phyloP scores from a whole-genome alignment of 1,139 yeast species.

The Meyerozyma elateridarum region DNA sequence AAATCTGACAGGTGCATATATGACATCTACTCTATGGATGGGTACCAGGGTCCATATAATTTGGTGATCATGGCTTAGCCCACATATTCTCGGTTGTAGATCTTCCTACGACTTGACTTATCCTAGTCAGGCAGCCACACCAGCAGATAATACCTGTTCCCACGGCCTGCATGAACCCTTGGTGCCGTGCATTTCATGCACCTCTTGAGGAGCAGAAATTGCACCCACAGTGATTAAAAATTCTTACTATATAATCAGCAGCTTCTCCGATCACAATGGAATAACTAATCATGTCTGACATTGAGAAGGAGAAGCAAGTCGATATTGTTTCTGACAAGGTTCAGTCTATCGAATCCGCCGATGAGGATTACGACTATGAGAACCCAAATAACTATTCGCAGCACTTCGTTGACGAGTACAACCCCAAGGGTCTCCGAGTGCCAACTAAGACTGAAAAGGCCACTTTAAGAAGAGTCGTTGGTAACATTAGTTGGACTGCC shows the following conservation, averaged over 20 bases:
- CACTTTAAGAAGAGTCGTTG: conserved; percentile 16
- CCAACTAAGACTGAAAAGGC: conserved; percentile 15
- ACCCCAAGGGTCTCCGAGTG: conserved; percentile 18
- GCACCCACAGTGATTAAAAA: neutral
- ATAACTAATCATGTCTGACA: no score
- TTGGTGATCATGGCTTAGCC: no score
- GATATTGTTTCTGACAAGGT: neutral
- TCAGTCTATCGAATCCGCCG: neutral
- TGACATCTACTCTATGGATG: no score
- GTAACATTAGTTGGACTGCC: conserved; percentile 14
- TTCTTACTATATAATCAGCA: neutral
- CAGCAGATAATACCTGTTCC: no score
- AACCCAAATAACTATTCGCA: conserved; percentile 18
- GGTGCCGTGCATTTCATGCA: conserved; percentile 4
- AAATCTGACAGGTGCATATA: no score
- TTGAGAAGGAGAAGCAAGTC: neutral
- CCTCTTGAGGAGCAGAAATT: neutral
- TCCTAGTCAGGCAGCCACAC: no score
- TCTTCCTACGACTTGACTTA: no score
- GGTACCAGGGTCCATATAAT: no score
- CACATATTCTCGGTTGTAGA: no score
- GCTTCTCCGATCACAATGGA: neutral
- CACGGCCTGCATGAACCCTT: no score
- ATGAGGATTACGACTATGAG: conserved; percentile 7
- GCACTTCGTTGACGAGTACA: conserved; percentile 15